Percentiles rank a stretch among this genome's conserved stretches.
Evolutionary conservation across 805 yeast genomes (phyloP).

Genomic region (Pichia sporocuriosa): DNA sequence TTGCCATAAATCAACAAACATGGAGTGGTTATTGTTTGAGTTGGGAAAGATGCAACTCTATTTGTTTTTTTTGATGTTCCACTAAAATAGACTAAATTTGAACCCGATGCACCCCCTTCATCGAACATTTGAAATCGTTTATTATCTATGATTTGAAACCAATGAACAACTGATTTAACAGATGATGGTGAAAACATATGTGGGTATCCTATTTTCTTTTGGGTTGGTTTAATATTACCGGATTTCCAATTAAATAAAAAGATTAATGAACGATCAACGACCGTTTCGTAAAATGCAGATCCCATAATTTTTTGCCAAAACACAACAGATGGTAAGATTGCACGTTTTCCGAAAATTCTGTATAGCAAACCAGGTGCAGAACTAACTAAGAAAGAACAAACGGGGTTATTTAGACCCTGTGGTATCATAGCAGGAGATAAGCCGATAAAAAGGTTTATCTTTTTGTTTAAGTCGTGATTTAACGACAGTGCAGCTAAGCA

Average conservation of each 20-base stretch:
- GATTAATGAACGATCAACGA: conserved; percentile 40
- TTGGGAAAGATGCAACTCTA: conserved; percentile 54
- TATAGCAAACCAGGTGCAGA: conserved; percentile 70
- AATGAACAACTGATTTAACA: conserved; percentile 47
- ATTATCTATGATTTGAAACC: conserved; percentile 42
- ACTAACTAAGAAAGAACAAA: conserved; percentile 47
- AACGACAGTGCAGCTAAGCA: conserved; percentile 75
- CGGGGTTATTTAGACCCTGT: conserved; percentile 53
- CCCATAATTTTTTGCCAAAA: conserved; percentile 49
- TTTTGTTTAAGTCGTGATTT: conserved; percentile 54
- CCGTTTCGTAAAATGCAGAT: conserved; percentile 40
- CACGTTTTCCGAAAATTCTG: conserved; percentile 64
- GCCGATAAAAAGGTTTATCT: conserved; percentile 59
- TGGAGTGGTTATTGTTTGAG: conserved; percentile 63
- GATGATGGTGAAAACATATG: conserved; percentile 50
- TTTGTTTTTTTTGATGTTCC: conserved; percentile 30
- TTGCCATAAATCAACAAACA: conserved; percentile 76
- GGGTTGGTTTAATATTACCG: conserved; percentile 35
- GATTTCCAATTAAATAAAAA: conserved; percentile 45
- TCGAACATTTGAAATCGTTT: conserved; percentile 49
- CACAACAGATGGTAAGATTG: conserved; percentile 67
- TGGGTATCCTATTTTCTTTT: conserved; percentile 42
- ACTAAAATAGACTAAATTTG: conserved; percentile 24
- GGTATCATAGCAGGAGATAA: conserved; percentile 95
- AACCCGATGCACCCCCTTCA: conserved; percentile 33